Evolutionary conservation across 2,329 filamentous ascomycete genomes (phyloP), one percentile per base, ranked within the genome.

Genomic region (Xylaria sp.): DNA sequence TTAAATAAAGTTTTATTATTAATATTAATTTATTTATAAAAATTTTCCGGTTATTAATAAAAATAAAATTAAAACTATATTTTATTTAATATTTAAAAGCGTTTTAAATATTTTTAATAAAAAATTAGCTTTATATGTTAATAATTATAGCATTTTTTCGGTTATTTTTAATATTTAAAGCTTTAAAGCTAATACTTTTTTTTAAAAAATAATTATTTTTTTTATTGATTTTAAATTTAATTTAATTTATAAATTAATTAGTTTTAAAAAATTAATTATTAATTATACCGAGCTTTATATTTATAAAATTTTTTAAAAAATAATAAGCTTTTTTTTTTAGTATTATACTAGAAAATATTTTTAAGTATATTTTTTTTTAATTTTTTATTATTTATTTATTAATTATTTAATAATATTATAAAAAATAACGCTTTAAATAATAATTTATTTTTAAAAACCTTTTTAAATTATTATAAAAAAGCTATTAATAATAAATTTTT

Each of bases 241-340:
- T 51, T 51, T 51, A 51, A 51, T 25, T 51, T 25, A 51, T 50
- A 51, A 51, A 25, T 23, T 25, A 50, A 51, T 51, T 25, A 10
- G n/a, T 10, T 51, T 51, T 4, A 1, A 50, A 50, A 7, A 50
- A 1, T 23, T 23, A 50, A 50, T 50, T 23, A 10, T 7, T 23
- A 23, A 23, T 50, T 5, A 50, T 7, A 50, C 46, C 2, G n/a
- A n/a, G 8, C 7, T 20, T 50, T 50, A 50, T 50, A 50, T 50
- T 50, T 23, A 7, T 50, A 10, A 23, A 50, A 50, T 20, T 5
- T 50, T 50, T 50, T 4, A 48, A 48, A 23, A 50, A 51, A 41
- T 41, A 39, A 39, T 25, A 25, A 25, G 3, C 23, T 3, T 25
- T 25, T 25, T n/a, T 25, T 25, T 25, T 25, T 25, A 25, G 3